Percentiles rank a stretch among this genome's conserved stretches.
Evolutionary conservation across 1,284 basidiomycete species (phyloP).

Genomic region (Ganoderma resinaceum): DNA sequence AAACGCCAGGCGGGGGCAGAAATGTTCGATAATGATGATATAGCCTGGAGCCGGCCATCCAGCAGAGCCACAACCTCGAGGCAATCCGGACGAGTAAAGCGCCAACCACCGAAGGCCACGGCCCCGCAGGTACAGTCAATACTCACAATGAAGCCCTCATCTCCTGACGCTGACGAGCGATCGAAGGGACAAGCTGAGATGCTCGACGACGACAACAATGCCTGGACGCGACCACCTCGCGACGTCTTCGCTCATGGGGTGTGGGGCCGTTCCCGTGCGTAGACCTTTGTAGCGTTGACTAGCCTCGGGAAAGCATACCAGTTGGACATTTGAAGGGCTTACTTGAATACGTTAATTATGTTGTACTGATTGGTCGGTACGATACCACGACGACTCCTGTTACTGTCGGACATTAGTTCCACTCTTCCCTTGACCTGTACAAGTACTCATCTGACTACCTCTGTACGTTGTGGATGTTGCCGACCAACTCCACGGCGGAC

Average conservation of each 20-base stretch:
- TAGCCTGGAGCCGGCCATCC: conserved; percentile 9
- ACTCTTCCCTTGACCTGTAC: background rate
- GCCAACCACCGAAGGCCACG: background rate
- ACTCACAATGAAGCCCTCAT: background rate
- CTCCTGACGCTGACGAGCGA: background rate
- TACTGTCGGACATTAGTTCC: background rate
- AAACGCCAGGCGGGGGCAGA: background rate
- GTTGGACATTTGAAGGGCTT: background rate
- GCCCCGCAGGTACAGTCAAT: background rate
- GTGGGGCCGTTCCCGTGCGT: background rate
- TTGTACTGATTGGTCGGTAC: background rate
- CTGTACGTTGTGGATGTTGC: background rate
- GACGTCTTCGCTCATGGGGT: background rate
- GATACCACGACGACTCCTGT: background rate
- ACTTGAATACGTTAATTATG: background rate
- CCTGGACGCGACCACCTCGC: conserved; percentile 18
- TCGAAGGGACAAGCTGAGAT: conserved; percentile 21
- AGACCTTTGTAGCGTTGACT: background rate
- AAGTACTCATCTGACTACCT: background rate
- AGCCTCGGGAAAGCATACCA: background rate
- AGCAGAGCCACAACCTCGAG: conserved; percentile 10
- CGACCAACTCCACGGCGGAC: background rate
- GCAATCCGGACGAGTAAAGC: background rate
- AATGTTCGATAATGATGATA: conserved; percentile 7
- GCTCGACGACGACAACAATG: conserved; percentile 30